Percentiles rank a stretch among this genome's conserved stretches.
Conservation (phyloP, 2,329 filamentous ascomycete species). For the Trichoderma lentiforme region DNA sequence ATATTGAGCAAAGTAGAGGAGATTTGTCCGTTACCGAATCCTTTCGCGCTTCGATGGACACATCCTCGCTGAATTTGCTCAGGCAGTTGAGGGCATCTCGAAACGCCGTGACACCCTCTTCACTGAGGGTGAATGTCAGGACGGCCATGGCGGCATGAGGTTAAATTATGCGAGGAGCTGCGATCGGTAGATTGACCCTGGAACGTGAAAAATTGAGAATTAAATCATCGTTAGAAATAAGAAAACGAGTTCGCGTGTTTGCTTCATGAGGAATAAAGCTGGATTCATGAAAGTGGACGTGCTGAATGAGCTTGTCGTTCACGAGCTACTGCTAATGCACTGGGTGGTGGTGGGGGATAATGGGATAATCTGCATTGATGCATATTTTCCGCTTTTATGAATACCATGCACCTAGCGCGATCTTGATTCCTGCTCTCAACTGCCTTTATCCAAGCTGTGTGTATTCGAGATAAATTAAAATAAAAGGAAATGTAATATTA, state of each 20-base stretch:
- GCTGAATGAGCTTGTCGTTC: background rate
- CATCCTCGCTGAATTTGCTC: slow-evolving; percentile 75
- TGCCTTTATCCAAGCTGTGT: background rate
- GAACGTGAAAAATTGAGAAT: background rate
- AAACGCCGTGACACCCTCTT: slow-evolving; percentile 66
- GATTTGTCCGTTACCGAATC: slow-evolving; percentile 52
- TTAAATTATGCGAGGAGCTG: background rate
- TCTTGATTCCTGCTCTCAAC: too few relatives aligned
- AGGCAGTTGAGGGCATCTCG: slow-evolving; percentile 73
- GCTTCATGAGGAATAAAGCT: background rate
- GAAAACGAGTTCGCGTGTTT: background rate
- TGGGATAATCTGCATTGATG: background rate
- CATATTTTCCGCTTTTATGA: background rate
- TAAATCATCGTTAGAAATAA: background rate
- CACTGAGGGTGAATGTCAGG: slow-evolving; percentile 70
- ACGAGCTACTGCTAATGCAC: background rate
- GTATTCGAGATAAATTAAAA: background rate
- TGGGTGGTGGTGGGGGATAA: background rate
- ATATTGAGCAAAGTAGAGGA: background rate
- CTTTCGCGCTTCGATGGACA: slow-evolving; percentile 68
- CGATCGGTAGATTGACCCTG: background rate
- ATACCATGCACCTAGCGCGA: background rate
- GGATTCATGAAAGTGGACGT: background rate
- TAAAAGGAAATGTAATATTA: background rate
- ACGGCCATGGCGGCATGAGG: slow-evolving; percentile 47